Evolutionary conservation across 108 stramenopile genomes (phyloP).

Genomic region (Pseudonitzschia delicatissima): DNA sequence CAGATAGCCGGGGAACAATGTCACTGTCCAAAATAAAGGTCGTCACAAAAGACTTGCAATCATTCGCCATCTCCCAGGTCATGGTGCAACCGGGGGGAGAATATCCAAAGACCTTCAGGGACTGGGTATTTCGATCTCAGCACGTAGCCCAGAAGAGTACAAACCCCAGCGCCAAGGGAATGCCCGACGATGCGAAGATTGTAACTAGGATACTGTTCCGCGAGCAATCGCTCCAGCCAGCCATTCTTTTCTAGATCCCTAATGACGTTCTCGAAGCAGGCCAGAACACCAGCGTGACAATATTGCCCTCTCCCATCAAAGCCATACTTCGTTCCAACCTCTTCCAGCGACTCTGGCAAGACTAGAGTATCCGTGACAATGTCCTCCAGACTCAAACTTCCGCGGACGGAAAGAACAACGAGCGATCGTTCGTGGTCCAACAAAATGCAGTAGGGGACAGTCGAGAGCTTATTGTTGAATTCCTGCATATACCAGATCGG

Average conservation of each 20-base stretch:
- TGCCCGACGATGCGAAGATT: conserved; percentile 89
- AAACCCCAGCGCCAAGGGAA: conserved; percentile 88
- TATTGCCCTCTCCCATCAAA: conserved; percentile 83
- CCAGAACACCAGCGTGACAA: conserved; percentile 84
- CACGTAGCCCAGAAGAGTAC: conserved; percentile 85
- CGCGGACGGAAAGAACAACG: conserved; percentile 90
- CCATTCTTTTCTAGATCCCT: conserved; percentile 72
- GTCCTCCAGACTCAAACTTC: conserved; percentile 94
- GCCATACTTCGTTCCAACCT: conserved; percentile 72
- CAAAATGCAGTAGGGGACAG: conserved; percentile 92
- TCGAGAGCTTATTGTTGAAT: conserved; percentile 66
- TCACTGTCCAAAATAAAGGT: conserved; percentile 85
- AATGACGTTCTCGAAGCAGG: conserved; percentile 75
- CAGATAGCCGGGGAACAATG: conserved; percentile 84
- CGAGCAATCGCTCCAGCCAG: conserved; percentile 59
- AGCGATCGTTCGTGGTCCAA: conserved; percentile 83
- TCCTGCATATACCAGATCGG: conserved; percentile 90
- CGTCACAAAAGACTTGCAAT: conserved; percentile 63
- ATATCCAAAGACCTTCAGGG: conserved; percentile 75
- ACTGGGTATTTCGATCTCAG: conserved; percentile 66
- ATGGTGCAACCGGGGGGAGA: conserved; percentile 91
- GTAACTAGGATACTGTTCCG: conserved; percentile 66
- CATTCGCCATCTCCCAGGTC: conserved; percentile 72
- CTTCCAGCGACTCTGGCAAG: conserved; percentile 78
- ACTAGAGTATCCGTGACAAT: conserved; percentile 90